These are phyloP conservation scores for Silene uniflora DNA, from an alignment of 148 eudicot genomes.

Conservation along the genomic window DNA sequence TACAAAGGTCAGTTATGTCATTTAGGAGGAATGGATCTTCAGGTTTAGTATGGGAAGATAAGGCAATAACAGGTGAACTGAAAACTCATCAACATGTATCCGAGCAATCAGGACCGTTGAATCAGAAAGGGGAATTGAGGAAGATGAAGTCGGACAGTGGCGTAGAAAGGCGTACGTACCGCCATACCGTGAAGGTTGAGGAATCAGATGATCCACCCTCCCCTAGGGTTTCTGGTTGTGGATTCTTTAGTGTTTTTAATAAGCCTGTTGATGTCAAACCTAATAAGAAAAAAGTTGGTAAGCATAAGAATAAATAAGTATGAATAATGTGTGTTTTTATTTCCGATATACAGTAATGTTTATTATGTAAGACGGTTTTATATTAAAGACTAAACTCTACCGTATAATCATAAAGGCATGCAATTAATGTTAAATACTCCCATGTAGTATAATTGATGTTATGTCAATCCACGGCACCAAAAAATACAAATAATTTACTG, in stretches of 20 bases:
- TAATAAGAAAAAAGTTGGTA: constrained; percentile 20
- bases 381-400: background rate
- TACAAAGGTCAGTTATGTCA: constrained; percentile 62
- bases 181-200: constrained; percentile 37
- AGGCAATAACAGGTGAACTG: constrained; percentile 41
- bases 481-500: constrained; percentile 4
- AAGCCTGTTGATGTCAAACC: constrained; percentile 22
- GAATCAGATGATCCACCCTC: constrained; percentile 71
- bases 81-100: constrained; percentile 11
- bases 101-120: background rate
- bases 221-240: constrained; percentile 63
- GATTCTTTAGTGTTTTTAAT: constrained; percentile 48
- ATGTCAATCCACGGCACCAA: background rate
- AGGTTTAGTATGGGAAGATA: constrained; percentile 81
- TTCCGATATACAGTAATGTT: background rate
- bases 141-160: constrained; percentile 34
- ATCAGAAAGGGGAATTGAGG: constrained; percentile 21
- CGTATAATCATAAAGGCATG: background rate
- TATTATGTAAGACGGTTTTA: background rate
- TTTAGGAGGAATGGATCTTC: constrained; percentile 80
- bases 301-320: background rate
- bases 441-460: constrained; percentile 18
- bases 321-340: background rate
- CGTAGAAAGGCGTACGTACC: constrained; percentile 9
- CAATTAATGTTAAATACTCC: constrained; percentile 1